These are phyloP conservation scores for Fusarium pseudograminearum DNA, from an alignment of 2,329 filamentous ascomycete species.

Conservation along the genomic window DNA sequence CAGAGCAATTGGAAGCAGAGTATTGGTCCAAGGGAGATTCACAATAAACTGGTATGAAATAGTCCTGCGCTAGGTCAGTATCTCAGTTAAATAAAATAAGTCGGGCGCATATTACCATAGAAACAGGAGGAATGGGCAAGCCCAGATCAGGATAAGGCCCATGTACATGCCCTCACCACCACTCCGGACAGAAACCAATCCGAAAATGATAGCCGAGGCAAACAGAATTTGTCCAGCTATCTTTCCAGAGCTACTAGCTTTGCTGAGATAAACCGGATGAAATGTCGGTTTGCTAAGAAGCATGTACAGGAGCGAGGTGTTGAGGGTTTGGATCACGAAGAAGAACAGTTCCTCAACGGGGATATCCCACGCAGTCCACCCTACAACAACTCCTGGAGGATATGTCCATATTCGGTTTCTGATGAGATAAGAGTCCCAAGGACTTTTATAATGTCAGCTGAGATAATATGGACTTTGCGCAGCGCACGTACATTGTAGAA, in stretches of 20 bases:
- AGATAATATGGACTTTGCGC: neutral
- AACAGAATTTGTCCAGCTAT: constrained; percentile 64
- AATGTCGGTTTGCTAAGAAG: constrained; percentile 74
- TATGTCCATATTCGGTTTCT: constrained; percentile 77
- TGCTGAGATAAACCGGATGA: constrained; percentile 57
- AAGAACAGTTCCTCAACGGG: constrained; percentile 81
- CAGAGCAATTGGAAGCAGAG: constrained; percentile 68
- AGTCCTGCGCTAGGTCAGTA: constrained; percentile 62
- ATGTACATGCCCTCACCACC: constrained; percentile 71
- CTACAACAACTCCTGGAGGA: constrained; percentile 72
- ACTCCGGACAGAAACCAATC: constrained; percentile 58
- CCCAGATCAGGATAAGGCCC: constrained; percentile 77
- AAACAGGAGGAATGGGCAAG: constrained; percentile 72
- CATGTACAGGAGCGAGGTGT: constrained; percentile 75
- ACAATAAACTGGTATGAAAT: constrained; percentile 74
- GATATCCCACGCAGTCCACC: constrained; percentile 71
- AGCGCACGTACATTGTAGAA: constrained; percentile 64
- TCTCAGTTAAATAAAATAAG: neutral
- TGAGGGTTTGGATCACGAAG: constrained; percentile 82
- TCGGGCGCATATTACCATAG: constrained; percentile 25
- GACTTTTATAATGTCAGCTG: constrained; percentile 48
- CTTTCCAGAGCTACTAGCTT: constrained; percentile 47
- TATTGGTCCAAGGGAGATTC: constrained; percentile 68
- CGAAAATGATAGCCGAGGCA: constrained; percentile 57
- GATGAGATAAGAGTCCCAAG: constrained; percentile 83